Percentiles rank a stretch among this genome's conserved stretches.
These are phyloP conservation scores for Ceratocystiopsis sp. DNA, from an alignment of 2,329 filamentous ascomycete species.

Conservation along the genomic window DNA sequence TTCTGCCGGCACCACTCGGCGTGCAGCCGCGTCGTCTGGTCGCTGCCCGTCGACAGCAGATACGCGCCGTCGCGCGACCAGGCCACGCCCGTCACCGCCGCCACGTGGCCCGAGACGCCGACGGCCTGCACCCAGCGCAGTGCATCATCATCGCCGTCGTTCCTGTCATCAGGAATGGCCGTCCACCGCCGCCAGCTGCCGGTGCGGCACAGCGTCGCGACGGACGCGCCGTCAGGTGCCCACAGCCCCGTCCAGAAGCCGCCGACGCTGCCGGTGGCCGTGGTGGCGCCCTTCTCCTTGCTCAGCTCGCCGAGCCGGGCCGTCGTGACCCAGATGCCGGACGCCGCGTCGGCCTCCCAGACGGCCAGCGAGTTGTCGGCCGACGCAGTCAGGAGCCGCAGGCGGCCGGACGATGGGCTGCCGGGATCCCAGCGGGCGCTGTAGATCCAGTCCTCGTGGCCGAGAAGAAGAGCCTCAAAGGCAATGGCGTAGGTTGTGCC, in stretches of 20 bases:
- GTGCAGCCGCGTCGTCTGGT: constrained; percentile 85
- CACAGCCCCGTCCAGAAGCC: constrained; percentile 95
- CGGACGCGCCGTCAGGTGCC: constrained; percentile 55
- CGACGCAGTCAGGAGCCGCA: constrained; percentile 73
- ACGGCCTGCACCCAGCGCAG: constrained; percentile 63
- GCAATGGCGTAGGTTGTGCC: constrained; percentile 51
- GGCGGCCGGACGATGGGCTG: constrained; percentile 6
- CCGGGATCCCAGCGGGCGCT: constrained; percentile 54
- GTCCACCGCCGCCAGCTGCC: constrained; percentile 88
- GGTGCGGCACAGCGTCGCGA: constrained; percentile 74
- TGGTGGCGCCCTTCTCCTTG: constrained; percentile 86
- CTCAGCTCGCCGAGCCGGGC: constrained; percentile 86
- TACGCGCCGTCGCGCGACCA: constrained; percentile 77
- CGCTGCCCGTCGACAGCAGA: constrained; percentile 71
- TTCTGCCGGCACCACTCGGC: constrained; percentile 48
- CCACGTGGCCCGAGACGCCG: constrained; percentile 70
- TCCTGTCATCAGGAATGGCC: constrained; percentile 24
- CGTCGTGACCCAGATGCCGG: constrained; percentile 80
- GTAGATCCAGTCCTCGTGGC: constrained; percentile 98
- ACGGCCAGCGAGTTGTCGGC: constrained; percentile 90
- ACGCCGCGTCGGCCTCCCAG: constrained; percentile 71
- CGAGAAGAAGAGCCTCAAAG: constrained; percentile 83
- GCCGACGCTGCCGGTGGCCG: constrained; percentile 85
- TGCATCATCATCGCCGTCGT: not conserved
- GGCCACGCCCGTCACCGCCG: constrained; percentile 61